Percentiles rank a stretch among this genome's conserved stretches.
phyloP scores from a whole-genome alignment of 768 basidiomycete genomes.

The Xerocomellus chrysenteron region DNA sequence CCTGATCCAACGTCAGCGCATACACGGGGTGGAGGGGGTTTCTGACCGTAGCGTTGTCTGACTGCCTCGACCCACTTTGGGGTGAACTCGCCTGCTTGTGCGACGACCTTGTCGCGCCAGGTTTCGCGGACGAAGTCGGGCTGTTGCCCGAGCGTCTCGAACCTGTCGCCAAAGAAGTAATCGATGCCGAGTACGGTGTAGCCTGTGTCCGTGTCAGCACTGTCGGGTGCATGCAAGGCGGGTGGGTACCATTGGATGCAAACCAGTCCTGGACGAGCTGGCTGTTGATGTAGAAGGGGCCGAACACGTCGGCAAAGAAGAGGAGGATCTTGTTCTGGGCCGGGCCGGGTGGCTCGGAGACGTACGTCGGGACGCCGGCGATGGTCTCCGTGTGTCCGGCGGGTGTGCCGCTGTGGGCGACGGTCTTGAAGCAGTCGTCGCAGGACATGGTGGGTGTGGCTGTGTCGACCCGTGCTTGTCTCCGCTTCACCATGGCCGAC shows the following conservation, averaged over 20 bases:
- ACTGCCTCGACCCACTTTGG: slow-evolving; percentile 56
- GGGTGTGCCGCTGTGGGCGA: slow-evolving; percentile 52
- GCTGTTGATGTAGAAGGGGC: slow-evolving; percentile 58
- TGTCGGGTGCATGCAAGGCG: no score
- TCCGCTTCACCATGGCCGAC: slow-evolving; percentile 49
- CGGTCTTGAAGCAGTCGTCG: slow-evolving; percentile 52
- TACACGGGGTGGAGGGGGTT: slow-evolving; percentile 2
- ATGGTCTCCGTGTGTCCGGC: slow-evolving; percentile 36
- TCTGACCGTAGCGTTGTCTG: slow-evolving; percentile 46
- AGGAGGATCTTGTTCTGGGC: slow-evolving; percentile 47
- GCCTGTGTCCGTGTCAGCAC: slow-evolving; percentile 34
- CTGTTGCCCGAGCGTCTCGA: slow-evolving; percentile 41
- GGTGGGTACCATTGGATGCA: slow-evolving; percentile 49
- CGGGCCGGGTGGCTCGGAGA: slow-evolving; percentile 43
- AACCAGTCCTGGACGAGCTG: slow-evolving; percentile 65
- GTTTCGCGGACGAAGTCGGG: slow-evolving; percentile 37
- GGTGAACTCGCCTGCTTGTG: slow-evolving; percentile 38
- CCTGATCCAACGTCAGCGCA: slow-evolving; percentile 4
- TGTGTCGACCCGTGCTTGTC: slow-evolving; percentile 11
- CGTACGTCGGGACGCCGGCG: slow-evolving; percentile 49
- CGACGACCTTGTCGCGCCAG: slow-evolving; percentile 42
- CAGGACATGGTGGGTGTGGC: slow-evolving; percentile 36
- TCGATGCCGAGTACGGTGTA: slow-evolving; percentile 60
- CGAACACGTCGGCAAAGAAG: slow-evolving; percentile 59
- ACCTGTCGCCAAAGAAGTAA: slow-evolving; percentile 61